These are phyloP conservation scores for Trichoderma atroviride DNA, from an alignment of 2,329 filamentous ascomycete species.

Conservation along the genomic window DNA sequence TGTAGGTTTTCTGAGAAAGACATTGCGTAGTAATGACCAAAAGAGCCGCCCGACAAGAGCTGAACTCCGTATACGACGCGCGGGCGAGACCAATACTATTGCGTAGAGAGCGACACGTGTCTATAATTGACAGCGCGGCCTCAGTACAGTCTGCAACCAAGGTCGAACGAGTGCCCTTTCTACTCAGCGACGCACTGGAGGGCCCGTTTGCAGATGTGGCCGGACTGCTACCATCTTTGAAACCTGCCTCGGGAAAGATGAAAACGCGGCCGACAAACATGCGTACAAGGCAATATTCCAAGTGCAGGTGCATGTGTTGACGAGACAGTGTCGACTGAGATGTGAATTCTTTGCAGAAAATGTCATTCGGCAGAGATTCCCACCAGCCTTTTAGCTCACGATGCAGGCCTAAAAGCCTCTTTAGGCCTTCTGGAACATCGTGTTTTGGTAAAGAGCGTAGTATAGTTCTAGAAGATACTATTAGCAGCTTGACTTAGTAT, in stretches of 20 bases:
- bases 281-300: constrained; percentile 56
- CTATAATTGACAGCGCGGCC: constrained; percentile 54
- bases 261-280: constrained; percentile 59
- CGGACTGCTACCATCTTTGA: constrained; percentile 38
- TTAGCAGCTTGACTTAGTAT: background rate
- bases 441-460: constrained; percentile 13
- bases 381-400: constrained; percentile 42
- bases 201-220: constrained; percentile 35
- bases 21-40: constrained; percentile 50
- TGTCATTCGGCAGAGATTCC: constrained; percentile 40
- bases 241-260: constrained; percentile 45
- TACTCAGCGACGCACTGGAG: constrained; percentile 34
- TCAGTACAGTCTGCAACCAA: constrained; percentile 57
- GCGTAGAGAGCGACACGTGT: constrained; percentile 53
- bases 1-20: constrained; percentile 42
- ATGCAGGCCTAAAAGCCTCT: constrained; percentile 12
- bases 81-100: constrained; percentile 56
- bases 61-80: constrained; percentile 59
- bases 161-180: constrained; percentile 40
- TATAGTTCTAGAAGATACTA: background rate
- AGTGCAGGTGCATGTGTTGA: constrained; percentile 53
- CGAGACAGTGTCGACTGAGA: constrained; percentile 47
- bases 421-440: constrained; percentile 17
- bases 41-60: constrained; percentile 56
- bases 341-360: constrained; percentile 44